Base-by-base conservation (phyloP, 1,139 yeast species). In the Komagataea norvegica region DNA sequence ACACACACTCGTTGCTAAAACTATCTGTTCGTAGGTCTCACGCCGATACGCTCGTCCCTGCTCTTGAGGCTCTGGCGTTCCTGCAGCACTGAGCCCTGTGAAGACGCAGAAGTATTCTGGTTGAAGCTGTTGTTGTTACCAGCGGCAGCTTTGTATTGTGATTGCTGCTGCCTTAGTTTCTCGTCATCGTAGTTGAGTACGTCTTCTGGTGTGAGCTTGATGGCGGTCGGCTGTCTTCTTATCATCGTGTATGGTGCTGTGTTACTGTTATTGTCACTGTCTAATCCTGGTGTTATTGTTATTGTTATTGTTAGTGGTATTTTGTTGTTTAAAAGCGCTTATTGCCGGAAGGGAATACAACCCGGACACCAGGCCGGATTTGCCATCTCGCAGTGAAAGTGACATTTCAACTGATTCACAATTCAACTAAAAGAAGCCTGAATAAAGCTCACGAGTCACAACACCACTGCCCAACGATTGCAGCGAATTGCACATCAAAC, bases 141-240 rank as follows among this genome's bases (percentile, higher is more conserved):
- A 10, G 14, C 25, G 37, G 16, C 20, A 38, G 38, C 19, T n/a
- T n/a, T n/a, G n/a, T n/a, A n/a, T n/a, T n/a, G n/a, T n/a, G n/a
- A n/a, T n/a, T 33, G 35, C 25, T 36, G 40, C 14, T 40, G 42
- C 18, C 36, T 36, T 8, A 17, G 24, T 38, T 55, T 48, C 35
- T 49, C 53, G 41, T 78, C 83, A 44, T 79, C 86, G 46, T 75
- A 79, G 37, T 70, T 79, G 43, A 73, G 62, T 3, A 80, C 69
- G 45, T 79, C 87, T 44, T 78, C 85, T 1, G 82, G 81, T 0
- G 83, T 77, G 37, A 80, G 68, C 44, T 68, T 69, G 38, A 79
- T 79, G 1, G 77, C 68, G 1, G 87, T 79, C 3, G 86, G 80
- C 6, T 72, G 79, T 43, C 85, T 63, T 56, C 85, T 61, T 38